These are phyloP conservation scores for Penicillium sp. DNA, from an alignment of 2,329 filamentous ascomycete species.

Conservation along the genomic window DNA sequence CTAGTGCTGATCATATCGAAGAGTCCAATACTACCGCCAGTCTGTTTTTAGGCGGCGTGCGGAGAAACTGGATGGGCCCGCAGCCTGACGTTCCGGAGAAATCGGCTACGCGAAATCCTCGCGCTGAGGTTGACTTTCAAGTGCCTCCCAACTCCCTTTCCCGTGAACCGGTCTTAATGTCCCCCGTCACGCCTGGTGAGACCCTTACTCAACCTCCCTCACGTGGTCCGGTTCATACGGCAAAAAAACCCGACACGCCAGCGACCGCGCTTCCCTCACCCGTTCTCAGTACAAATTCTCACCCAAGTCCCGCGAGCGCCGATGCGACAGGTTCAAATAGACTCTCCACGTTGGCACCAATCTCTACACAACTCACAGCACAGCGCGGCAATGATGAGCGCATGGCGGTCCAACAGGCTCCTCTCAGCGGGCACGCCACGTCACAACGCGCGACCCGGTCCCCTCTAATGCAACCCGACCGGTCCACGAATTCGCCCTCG, in stretches of 20 bases:
- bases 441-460: neutral
- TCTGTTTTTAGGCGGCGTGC: slow-evolving; percentile 41
- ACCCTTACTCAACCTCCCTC: slow-evolving; percentile 5
- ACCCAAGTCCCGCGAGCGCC: slow-evolving; percentile 27
- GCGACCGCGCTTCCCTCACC: slow-evolving; percentile 30
- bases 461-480: neutral
- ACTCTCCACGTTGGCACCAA: neutral
- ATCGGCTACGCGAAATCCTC: neutral
- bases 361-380: neutral
- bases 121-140: neutral
- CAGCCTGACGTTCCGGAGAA: neutral
- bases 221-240: neutral
- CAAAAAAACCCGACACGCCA: slow-evolving; percentile 14
- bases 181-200: slow-evolving; percentile 22
- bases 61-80: slow-evolving; percentile 42
- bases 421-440: neutral
- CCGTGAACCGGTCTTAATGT: slow-evolving; percentile 16
- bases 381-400: neutral
- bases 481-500: neutral
- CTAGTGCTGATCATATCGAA: slow-evolving; percentile 22
- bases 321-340: slow-evolving; percentile 2
- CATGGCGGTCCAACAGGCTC: slow-evolving; percentile 4
- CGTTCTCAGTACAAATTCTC: slow-evolving; percentile 30
- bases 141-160: neutral
- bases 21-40: slow-evolving; percentile 43